Conservation (phyloP, 2,329 filamentous ascomycete species). For the Cyphellophora europaea region DNA sequence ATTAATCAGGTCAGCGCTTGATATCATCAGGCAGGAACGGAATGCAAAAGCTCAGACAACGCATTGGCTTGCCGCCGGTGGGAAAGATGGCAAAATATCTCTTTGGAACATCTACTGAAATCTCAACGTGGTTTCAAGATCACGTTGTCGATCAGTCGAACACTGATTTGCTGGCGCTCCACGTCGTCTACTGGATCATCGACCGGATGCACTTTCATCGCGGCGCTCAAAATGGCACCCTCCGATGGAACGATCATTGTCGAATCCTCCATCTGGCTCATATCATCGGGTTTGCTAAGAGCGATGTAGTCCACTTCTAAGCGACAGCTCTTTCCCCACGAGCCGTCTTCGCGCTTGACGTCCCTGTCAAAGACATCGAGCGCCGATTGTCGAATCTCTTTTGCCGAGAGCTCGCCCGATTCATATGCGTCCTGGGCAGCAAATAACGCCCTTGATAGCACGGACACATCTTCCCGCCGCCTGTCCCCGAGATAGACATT, state of each 20-base stretch:
- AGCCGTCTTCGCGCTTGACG: slow-evolving; percentile 11
- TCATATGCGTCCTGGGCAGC: slow-evolving; percentile 62
- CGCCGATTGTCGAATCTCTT: slow-evolving; percentile 64
- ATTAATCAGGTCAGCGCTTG: slow-evolving; percentile 15
- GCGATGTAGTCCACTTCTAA: slow-evolving; percentile 92
- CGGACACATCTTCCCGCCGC: slow-evolving; percentile 61
- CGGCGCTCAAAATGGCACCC: slow-evolving; percentile 81
- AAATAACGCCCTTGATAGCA: slow-evolving; percentile 60
- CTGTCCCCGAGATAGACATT: slow-evolving; percentile 85
- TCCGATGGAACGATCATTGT: slow-evolving; percentile 56
- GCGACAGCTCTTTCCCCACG: slow-evolving; percentile 20
- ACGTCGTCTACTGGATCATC: slow-evolving; percentile 66
- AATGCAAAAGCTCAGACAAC: slow-evolving; percentile 55
- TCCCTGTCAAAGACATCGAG: slow-evolving; percentile 44
- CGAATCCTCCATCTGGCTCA: slow-evolving; percentile 72
- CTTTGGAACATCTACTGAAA: slow-evolving; percentile 84
- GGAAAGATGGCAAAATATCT: slow-evolving; percentile 91
- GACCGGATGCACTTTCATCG: slow-evolving; percentile 78
- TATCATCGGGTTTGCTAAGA: slow-evolving; percentile 77
- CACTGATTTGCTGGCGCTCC: slow-evolving; percentile 63
- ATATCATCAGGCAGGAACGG: slow-evolving; percentile 55
- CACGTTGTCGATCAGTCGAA: slow-evolving; percentile 91
- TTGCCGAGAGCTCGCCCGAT: slow-evolving; percentile 44
- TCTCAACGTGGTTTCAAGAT: slow-evolving; percentile 44
- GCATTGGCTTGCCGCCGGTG: slow-evolving; percentile 84